These are phyloP conservation scores for Corylus heterophylla DNA, from an alignment of 306 rosid species.

Conservation along the genomic window DNA sequence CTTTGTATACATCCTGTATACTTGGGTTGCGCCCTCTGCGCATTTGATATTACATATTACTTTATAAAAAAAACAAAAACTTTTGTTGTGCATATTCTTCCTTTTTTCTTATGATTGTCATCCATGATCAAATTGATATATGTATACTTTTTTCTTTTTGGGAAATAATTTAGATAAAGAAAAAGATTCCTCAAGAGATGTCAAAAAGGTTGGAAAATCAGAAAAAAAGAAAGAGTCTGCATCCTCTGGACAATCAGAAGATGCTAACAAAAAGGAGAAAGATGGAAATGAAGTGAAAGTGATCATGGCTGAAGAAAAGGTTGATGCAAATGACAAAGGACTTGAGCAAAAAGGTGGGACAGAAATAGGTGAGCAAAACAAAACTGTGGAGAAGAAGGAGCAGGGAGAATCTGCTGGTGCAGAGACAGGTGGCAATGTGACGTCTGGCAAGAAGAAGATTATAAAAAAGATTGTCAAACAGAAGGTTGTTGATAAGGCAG, in stretches of 20 bases:
- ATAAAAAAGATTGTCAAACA: slow-evolving; percentile 82
- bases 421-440: slow-evolving; percentile 48
- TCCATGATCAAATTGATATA: background rate
- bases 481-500: slow-evolving; percentile 55
- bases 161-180: slow-evolving; percentile 37
- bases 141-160: background rate
- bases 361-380: slow-evolving; percentile 40
- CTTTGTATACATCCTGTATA: too few relatives aligned
- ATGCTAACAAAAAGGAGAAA: slow-evolving; percentile 54
- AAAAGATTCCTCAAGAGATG: slow-evolving; percentile 27
- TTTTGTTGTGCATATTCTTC: slow-evolving; percentile 2
- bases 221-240: slow-evolving; percentile 58
- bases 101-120: slow-evolving; percentile 1
- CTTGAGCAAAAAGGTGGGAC: slow-evolving; percentile 42
- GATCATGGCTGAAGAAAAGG: slow-evolving; percentile 46
- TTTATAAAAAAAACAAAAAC: too few relatives aligned
- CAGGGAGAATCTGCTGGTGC: slow-evolving; percentile 44
- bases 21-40: too few relatives aligned
- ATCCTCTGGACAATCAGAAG: slow-evolving; percentile 46
- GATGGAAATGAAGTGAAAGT: slow-evolving; percentile 43
- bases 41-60: too few relatives aligned
- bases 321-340: slow-evolving; percentile 41
- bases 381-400: slow-evolving; percentile 51
- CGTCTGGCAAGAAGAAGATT: slow-evolving; percentile 77
- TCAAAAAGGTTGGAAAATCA: slow-evolving; percentile 37